Base-by-base conservation (phyloP, 1,284 basidiomycete genomes). In the Porodaedalea pini region DNA sequence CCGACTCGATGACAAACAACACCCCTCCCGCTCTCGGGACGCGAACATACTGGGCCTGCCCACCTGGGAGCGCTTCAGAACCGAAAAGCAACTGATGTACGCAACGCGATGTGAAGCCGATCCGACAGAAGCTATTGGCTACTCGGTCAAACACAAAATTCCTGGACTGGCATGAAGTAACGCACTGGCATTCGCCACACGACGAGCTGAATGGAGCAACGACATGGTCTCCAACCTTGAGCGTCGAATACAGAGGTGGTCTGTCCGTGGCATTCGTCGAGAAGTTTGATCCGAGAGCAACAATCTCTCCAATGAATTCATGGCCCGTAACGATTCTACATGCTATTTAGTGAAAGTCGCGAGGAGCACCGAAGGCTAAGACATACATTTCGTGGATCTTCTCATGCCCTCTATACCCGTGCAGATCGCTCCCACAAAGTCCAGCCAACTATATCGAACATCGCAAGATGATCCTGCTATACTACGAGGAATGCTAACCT, bases 1-100 rank as follows among this genome's bases (percentile, higher is more conserved):
- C 71, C 32, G 80, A 74, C 57, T 76, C 78, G 37, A 90, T 75
- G 59, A 79, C 85, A 74, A 87, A 90, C 4, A 92, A 77, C 0
- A 88, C 90, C 17, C 88, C 88, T 25, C 90, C 90, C 0, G 87
- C 91, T 57, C 81, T 81, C 4, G 91, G 91, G 10, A 93, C 83
- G 27, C 87, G 82, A 2, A 92, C 79, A 68, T 88, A 96, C 70
- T 94, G 92, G 0, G 92, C 92, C 74, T 96, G 94, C 1, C 85
- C 90, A 10, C 93, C 94, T 6, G 87, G 84, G 0, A 92, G 79
- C 8, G 71, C 67, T 0, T 86, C 82, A 32, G 83, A 83, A 36
- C 93, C 93, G 67, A 94, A 90, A 7, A 92, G 75, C 25, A 72
- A 70, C 4, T 85, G 82, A 60, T 83, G 71, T 1, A 77, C 73